Evolutionary conservation across 176 grass and related monocot species (phyloP), one percentile per base, ranked within the genome.

Genomic region (Oryza glaberrima): DNA sequence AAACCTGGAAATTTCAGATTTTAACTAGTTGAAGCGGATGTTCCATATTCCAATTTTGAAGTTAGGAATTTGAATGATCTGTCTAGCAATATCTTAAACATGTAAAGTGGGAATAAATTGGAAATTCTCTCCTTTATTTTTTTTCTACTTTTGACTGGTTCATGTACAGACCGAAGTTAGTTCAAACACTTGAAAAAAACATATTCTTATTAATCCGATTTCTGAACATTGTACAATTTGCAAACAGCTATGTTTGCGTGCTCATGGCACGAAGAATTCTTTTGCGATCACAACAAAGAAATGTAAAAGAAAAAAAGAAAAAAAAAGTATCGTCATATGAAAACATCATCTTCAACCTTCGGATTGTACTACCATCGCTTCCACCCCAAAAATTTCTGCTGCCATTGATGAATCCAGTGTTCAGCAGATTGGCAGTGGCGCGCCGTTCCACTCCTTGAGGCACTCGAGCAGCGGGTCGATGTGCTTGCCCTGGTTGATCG

Each of bases 361-460:
- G 7, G 20, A 58, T n/a, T 20, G 2, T 58, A 58, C 17, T 7
- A 58, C 5, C 16, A 8, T 58, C 20, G 54, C 54, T 58, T 58
- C 30, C 30, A 32, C 30, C 52, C 17, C 54, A 56, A 58, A 58
- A 58, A 20, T 0, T 58, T 6, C 51, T 3, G 6, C 17, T 8
- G 49, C 7, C 6, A 58, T 58, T 20, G 20, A 22, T 22, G 7
- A 61, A 9, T 61, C 56, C 56, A 61, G 0, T 22, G 79, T 83
- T 75, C 68, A 91, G 79, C 83, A 84, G 43, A 94, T 86, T 16
- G 92, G 92, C 60, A 94, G 77, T 16, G 92, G 92, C 72, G 76
- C 81, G 14, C 92, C 92, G 70, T 94, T 94, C 92, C 92, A 94
- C 77, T 89, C 90, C 77, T 87, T 87, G 51, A 94, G 86, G 82